phyloP scores from a whole-genome alignment of 331 rosid species.

The Malus hybrid region DNA sequence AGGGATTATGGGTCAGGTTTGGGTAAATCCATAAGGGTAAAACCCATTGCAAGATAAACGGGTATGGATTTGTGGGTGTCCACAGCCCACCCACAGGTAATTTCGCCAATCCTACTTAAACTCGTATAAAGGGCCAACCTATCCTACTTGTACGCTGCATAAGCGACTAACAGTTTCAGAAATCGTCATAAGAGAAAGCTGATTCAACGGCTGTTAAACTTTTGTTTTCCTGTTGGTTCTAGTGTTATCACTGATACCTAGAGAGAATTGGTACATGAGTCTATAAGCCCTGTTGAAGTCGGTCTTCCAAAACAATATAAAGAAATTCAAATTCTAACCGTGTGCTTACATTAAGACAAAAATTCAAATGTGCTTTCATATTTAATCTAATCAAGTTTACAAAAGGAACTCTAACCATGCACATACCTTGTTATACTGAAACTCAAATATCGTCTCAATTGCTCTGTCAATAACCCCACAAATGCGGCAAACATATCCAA shows the following conservation, averaged over 20 bases:
- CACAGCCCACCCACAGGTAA: background rate
- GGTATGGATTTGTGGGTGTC: background rate
- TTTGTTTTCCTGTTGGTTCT: background rate
- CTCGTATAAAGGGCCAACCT: background rate
- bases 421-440: slow-evolving; percentile 69
- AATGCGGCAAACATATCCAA: slow-evolving; percentile 87
- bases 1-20: background rate
- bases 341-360: too few species aligned
- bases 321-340: too few species aligned
- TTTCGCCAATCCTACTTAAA: background rate
- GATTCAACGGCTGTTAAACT: background rate
- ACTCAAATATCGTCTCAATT: slow-evolving; percentile 87
- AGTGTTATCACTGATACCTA: background rate
- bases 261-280: background rate
- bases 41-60: background rate
- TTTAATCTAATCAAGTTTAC: too few species aligned
- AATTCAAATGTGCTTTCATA: too few species aligned
- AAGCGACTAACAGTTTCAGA: background rate
- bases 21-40: background rate
- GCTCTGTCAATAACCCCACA: slow-evolving; percentile 76
- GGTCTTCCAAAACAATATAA: too few species aligned
- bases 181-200: background rate
- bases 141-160: background rate
- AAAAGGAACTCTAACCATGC: too few species aligned
- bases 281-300: too few species aligned